Evolutionary conservation across 768 basidiomycete genomes (phyloP).

Genomic region (Piloderma croceum): DNA sequence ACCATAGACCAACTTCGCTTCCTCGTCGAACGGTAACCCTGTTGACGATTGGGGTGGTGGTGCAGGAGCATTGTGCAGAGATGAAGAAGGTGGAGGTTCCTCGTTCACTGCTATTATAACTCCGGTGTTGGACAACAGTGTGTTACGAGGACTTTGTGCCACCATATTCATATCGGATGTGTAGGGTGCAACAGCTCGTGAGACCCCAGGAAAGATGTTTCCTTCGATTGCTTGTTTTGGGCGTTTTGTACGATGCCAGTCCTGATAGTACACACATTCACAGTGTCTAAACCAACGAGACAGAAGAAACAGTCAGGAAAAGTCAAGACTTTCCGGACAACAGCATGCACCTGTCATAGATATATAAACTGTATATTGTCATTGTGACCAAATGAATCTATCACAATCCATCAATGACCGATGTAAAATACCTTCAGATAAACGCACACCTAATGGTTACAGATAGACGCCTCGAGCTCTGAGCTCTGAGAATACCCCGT

Average conservation of each 20-base stretch:
- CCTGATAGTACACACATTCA: constrained; percentile 89
- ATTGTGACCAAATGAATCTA: constrained; percentile 37
- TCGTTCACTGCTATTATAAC: constrained; percentile 58
- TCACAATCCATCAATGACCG: neutral
- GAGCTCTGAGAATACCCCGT: too few relatives aligned
- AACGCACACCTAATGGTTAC: neutral
- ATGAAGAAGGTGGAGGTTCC: constrained; percentile 28
- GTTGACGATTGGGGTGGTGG: constrained; percentile 33
- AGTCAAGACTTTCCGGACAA: constrained; percentile 1
- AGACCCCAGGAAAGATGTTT: constrained; percentile 74
- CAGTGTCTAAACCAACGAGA: constrained; percentile 59
- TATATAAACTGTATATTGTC: constrained; percentile 91
- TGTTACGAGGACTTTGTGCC: constrained; percentile 55
- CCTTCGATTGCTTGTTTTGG: constrained; percentile 69
- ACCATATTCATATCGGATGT: constrained; percentile 28
- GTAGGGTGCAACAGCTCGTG: constrained; percentile 51
- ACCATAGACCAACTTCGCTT: constrained; percentile 95
- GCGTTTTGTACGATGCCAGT: constrained; percentile 81
- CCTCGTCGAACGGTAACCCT: constrained; percentile 89
- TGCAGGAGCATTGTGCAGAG: constrained; percentile 32
- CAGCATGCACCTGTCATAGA: constrained; percentile 74
- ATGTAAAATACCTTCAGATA: neutral
- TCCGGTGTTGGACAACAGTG: constrained; percentile 58
- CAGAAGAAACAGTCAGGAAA: constrained; percentile 4
- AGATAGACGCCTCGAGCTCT: too few relatives aligned